Conservation (phyloP, 495 filamentous ascomycete species). For the Bombardia bombarda region DNA sequence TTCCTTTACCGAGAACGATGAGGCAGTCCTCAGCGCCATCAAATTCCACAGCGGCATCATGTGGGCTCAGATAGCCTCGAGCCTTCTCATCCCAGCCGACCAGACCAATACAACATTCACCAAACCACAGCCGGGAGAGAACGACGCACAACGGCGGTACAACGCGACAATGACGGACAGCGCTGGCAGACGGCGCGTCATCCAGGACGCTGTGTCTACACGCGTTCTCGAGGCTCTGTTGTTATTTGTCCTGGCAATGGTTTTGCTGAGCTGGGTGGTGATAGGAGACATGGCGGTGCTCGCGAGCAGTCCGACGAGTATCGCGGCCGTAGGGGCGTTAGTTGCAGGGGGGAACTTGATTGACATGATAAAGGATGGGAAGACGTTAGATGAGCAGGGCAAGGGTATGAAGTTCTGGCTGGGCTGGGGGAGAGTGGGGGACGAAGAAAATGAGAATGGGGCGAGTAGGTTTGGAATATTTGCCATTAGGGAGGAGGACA, state of each 20-base stretch:
- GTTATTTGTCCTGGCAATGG: not conserved
- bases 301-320: slow-evolving; percentile 4
- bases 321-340: slow-evolving; percentile 4
- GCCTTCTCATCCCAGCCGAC: slow-evolving; percentile 3
- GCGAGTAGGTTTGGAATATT: not conserved
- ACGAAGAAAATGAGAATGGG: not conserved
- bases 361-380: not conserved
- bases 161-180: not conserved
- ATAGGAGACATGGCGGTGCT: slow-evolving; percentile 3
- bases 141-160: slow-evolving; percentile 1
- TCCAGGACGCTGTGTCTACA: slow-evolving; percentile 14
- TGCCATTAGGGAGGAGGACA: not conserved
- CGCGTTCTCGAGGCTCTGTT: slow-evolving; percentile 11
- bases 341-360: slow-evolving; percentile 8
- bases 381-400: not conserved
- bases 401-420: slow-evolving; percentile 5
- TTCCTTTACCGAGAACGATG: too few relatives aligned
- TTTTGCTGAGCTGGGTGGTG: slow-evolving; percentile 2
- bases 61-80: slow-evolving; percentile 7
- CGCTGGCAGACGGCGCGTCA: slow-evolving; percentile 5
- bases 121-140: not conserved
- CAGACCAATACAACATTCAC: slow-evolving; percentile 3
- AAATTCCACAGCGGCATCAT: slow-evolving; percentile 17
- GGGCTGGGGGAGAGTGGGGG: slow-evolving; percentile 7
- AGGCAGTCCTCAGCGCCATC: slow-evolving; percentile 8